Evolutionary conservation across 306 rosid species (phyloP).

Genomic region (Ammopiptanthus mongolicus): DNA sequence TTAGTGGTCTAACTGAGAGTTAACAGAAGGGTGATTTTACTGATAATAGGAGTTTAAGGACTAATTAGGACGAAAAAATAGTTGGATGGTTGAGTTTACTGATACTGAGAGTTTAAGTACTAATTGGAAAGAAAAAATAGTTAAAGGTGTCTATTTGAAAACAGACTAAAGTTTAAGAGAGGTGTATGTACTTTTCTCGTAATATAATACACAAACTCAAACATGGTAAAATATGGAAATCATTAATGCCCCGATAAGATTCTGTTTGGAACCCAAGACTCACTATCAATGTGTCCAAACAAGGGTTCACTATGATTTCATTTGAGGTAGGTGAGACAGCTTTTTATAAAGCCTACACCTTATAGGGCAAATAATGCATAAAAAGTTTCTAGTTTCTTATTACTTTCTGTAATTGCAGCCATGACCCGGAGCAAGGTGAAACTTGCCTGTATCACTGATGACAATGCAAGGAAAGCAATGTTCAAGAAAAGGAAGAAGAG

Average conservation of each 20-base stretch:
- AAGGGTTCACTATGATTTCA: neutral
- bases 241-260: neutral
- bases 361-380: neutral
- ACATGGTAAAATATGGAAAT: neutral
- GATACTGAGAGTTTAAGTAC: no score
- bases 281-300: neutral
- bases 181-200: no score
- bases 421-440: slow-evolving; percentile 52
- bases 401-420: neutral
- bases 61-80: no score
- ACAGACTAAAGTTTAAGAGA: no score
- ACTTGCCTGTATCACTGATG: slow-evolving; percentile 30
- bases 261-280: neutral
- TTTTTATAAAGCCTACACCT: neutral
- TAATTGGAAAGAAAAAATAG: no score
- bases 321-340: neutral
- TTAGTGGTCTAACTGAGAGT: no score
- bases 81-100: no score
- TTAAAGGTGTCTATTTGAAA: no score
- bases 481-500: slow-evolving; percentile 56
- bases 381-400: neutral
- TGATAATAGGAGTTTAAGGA: no score
- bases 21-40: no score
- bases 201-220: neutral
- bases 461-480: slow-evolving; percentile 38